These are phyloP conservation scores for Triticum timopheevii DNA, from an alignment of 176 grass and related monocot species.

Conservation along the genomic window DNA sequence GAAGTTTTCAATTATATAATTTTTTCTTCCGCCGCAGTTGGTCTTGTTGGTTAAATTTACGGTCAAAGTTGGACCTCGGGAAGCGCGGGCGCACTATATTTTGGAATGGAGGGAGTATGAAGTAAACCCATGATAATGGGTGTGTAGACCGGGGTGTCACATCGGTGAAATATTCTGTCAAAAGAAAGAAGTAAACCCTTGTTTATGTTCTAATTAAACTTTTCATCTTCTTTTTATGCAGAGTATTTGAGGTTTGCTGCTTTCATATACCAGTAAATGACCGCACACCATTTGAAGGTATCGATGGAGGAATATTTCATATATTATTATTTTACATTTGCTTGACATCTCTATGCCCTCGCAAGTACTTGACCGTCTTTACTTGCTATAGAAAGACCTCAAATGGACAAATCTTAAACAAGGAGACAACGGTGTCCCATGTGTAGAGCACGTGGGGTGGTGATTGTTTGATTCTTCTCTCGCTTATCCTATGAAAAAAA, in stretches of 20 bases:
- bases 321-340: neutral
- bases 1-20: no score
- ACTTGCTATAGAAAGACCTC: neutral
- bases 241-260: constrained; percentile 72
- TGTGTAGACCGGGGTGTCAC: no score
- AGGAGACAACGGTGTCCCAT: neutral
- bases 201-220: neutral
- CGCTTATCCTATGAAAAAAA: neutral
- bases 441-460: neutral
- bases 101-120: no score
- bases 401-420: neutral
- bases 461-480: neutral
- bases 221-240: constrained; percentile 4
- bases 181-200: neutral
- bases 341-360: neutral
- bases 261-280: constrained; percentile 73
- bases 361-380: neutral
- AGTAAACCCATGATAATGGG: neutral
- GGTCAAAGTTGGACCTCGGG: no score
- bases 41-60: no score
- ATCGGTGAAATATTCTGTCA: neutral
- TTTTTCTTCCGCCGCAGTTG: no score
- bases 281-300: constrained; percentile 73
- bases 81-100: no score
- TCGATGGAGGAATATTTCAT: neutral